Conservation (phyloP, 345 rosid species). For the Jatropha curcas region DNA sequence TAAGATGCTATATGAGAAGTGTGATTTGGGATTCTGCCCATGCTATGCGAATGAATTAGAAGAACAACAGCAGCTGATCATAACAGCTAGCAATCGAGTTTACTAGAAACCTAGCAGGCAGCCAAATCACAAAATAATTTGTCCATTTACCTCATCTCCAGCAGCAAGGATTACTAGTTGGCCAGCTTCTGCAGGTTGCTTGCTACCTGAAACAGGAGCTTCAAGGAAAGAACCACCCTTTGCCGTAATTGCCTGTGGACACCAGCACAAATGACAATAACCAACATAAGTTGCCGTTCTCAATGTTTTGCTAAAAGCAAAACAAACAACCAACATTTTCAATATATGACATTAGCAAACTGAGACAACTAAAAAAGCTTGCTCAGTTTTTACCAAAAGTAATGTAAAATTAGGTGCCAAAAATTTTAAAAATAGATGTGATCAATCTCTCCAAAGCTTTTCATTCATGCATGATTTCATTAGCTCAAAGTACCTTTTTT, state of each 20-base stretch:
- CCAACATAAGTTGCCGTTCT: not conserved
- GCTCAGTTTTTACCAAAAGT: not conserved
- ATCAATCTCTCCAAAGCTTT: not conserved
- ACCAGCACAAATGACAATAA: not conserved
- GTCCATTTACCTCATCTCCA: constrained; percentile 70
- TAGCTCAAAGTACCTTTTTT: not conserved
- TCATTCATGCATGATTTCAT: not conserved
- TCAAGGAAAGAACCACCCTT: constrained; percentile 84
- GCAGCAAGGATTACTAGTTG: constrained; percentile 92
- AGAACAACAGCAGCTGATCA: not conserved
- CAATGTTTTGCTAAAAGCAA: not conserved
- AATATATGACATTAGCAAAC: not conserved
- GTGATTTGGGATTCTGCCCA: not conserved
- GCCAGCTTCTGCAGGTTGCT: constrained; percentile 97
- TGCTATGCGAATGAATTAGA: not conserved
- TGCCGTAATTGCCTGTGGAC: constrained; percentile 62
- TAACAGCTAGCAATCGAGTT: not conserved
- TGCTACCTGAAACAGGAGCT: constrained; percentile 97
- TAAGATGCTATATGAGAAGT: not conserved
- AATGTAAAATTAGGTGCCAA: not conserved
- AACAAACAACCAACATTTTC: not conserved
- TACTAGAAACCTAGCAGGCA: not conserved
- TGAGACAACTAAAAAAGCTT: not conserved
- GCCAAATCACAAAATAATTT: not conserved
- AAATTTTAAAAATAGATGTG: not conserved